Conservation (phyloP, 805 yeast genomes). For the Blastobotrys chiropterorum region DNA sequence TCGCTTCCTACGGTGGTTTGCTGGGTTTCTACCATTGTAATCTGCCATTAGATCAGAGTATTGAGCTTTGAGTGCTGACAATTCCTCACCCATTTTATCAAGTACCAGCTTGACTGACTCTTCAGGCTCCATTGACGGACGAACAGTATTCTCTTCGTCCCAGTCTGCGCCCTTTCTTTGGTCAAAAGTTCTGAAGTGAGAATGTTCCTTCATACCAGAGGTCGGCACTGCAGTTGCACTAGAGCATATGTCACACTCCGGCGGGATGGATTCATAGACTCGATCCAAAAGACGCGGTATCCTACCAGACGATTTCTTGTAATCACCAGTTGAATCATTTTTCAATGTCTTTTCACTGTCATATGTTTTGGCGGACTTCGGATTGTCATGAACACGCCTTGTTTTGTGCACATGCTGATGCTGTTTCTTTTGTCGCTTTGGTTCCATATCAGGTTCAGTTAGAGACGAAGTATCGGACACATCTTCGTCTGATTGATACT, state of each 20-base stretch:
- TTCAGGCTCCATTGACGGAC: conserved; percentile 18
- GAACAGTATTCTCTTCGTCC: conserved; percentile 13
- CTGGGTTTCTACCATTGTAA: conserved; percentile 14
- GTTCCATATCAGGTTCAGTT: not conserved
- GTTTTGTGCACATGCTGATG: not conserved
- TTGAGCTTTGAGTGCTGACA: conserved; percentile 8
- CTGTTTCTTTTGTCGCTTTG: not conserved
- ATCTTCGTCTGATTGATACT: not conserved
- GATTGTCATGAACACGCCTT: not conserved
- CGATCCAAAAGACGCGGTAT: conserved; percentile 2
- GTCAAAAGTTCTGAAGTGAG: not conserved
- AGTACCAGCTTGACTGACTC: conserved; percentile 15
- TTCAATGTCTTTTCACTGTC: not conserved
- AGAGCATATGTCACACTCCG: conserved; percentile 1
- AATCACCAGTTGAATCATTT: not conserved
- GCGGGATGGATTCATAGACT: not conserved
- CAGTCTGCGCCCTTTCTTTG: conserved; percentile 1
- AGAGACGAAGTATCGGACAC: not conserved
- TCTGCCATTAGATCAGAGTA: conserved; percentile 8
- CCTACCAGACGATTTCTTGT: not conserved
- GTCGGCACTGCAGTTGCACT: not conserved
- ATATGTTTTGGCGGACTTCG: not conserved
- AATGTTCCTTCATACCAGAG: not conserved
- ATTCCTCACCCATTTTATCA: conserved; percentile 14
- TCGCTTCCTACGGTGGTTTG: conserved; percentile 10